Evolutionary conservation across 768 basidiomycete genomes (phyloP).

Genomic region (Russula griseocarnosa): DNA sequence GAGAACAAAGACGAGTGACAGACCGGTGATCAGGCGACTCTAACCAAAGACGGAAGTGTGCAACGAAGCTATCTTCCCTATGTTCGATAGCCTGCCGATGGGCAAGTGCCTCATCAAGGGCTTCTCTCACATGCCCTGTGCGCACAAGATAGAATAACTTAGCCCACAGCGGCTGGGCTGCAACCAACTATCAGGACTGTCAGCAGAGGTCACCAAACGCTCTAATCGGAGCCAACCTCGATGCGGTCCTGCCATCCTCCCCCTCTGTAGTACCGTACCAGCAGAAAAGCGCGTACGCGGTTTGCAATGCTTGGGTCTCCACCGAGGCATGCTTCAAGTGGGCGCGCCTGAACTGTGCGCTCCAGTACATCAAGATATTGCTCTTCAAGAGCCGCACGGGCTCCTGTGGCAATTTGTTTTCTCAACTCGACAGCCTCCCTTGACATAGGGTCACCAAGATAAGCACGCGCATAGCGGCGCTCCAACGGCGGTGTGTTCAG

Average conservation of each 20-base stretch:
- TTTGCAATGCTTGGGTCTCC: conserved; percentile 89
- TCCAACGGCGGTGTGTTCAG: conserved; percentile 76
- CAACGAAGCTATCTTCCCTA: conserved; percentile 78
- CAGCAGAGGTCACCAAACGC: neutral
- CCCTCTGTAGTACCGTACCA: conserved; percentile 73
- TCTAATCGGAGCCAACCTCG: conserved; percentile 54
- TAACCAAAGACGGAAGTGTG: conserved; percentile 78
- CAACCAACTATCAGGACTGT: conserved; percentile 57
- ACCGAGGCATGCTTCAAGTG: conserved; percentile 81
- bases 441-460: conserved; percentile 61
- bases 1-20: conserved; percentile 28
- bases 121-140: conserved; percentile 77
- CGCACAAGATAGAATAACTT: conserved; percentile 90
- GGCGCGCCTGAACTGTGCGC: conserved; percentile 73
- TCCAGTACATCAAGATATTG: conserved; percentile 86
- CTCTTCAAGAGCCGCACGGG: conserved; percentile 77
- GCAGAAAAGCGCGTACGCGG: conserved; percentile 83
- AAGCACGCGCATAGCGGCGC: conserved; percentile 76
- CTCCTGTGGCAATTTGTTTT: conserved; percentile 71
- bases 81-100: conserved; percentile 69
- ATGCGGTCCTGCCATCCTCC: conserved; percentile 84
- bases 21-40: conserved; percentile 76
- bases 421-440: conserved; percentile 64
- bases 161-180: conserved; percentile 89
- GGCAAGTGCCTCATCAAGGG: conserved; percentile 67